Conservation (phyloP, 1,139 yeast genomes). For the Suzukiozyma palmioleophila region DNA sequence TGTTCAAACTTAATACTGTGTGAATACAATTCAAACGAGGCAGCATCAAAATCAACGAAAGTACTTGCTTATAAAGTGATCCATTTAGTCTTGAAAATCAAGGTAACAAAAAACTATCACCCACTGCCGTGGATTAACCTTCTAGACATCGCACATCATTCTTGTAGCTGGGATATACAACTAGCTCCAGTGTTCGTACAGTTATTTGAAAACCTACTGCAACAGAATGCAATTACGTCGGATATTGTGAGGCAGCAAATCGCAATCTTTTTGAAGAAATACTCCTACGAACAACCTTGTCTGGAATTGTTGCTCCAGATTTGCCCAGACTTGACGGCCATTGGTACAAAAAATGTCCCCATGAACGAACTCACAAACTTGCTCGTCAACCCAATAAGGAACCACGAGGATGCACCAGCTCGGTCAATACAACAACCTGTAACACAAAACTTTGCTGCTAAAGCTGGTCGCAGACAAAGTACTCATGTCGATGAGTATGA, state of each 20-base stretch:
- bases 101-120: conserved; percentile 4
- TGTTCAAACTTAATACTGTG: conserved; percentile 12
- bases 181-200: conserved; percentile 16
- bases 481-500: conserved; percentile 28
- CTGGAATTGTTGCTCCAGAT: background rate
- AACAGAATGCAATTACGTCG: conserved; percentile 8
- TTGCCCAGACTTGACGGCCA: background rate
- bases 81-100: conserved; percentile 8
- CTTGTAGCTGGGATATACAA: conserved; percentile 25
- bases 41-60: background rate
- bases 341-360: background rate
- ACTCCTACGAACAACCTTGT: background rate
- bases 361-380: background rate
- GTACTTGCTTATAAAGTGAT: conserved; percentile 8
- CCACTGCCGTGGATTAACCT: conserved; percentile 25
- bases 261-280: background rate
- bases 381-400: conserved; percentile 22
- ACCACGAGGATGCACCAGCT: background rate
- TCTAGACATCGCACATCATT: conserved; percentile 26
- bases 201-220: conserved; percentile 17
- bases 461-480: conserved; percentile 26
- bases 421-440: background rate
- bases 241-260: conserved; percentile 5
- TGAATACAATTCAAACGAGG: conserved; percentile 4
- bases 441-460: conserved; percentile 9